Conservation (phyloP, 2,329 filamentous ascomycete genomes). For the Penicillium palitans region DNA sequence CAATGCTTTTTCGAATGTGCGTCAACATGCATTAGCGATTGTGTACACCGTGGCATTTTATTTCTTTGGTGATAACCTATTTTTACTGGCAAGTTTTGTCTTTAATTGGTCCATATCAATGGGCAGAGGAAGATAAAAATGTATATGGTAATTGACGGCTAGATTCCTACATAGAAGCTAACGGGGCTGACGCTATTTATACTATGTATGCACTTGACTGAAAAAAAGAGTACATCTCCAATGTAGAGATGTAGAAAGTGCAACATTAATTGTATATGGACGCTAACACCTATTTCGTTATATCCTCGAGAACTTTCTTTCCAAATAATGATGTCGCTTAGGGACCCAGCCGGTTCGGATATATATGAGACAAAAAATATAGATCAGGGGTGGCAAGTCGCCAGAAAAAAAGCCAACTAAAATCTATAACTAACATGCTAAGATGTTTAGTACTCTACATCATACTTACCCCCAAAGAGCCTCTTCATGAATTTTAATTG, state of each 20-base stretch:
- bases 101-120: not conserved
- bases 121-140: not conserved
- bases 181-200: not conserved
- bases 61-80: not conserved
- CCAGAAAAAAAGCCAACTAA: no score
- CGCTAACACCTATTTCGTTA: not conserved
- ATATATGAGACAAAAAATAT: not conserved
- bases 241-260: not conserved
- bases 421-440: no score
- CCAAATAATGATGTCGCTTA: no score
- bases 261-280: not conserved
- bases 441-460: not conserved
- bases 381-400: not conserved
- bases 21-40: constrained; percentile 1
- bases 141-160: not conserved
- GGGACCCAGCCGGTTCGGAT: not conserved
- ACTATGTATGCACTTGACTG: not conserved
- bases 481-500: not conserved
- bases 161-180: not conserved
- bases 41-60: constrained; percentile 7
- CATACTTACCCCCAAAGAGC: not conserved
- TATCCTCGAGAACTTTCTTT: not conserved
- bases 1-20: not conserved
- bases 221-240: not conserved
- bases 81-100: not conserved